Evolutionary conservation across 176 grass and related monocot genomes (phyloP), one percentile per base, ranked within the genome.

Genomic region (Otatea glauca): DNA sequence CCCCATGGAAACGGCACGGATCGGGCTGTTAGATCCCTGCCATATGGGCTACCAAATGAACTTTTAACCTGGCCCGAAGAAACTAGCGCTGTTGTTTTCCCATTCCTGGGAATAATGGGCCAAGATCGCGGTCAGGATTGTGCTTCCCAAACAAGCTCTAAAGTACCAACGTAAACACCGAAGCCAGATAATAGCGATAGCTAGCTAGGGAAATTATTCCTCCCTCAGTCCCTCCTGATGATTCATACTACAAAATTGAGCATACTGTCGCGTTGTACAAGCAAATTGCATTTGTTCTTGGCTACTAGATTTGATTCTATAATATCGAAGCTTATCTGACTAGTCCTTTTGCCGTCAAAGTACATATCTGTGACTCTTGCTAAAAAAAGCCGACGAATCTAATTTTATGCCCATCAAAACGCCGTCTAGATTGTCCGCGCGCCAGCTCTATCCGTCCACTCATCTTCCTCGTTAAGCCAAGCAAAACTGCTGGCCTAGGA

Each of bases 401-500:
- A 66, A 38, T 6, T 65, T 37, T 65, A 63, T 12, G 44, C 32
- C 0, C 7, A 67, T 7, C 15, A n/a, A 67, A 58, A 23, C 63
- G 50, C 14, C 32, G 61, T 32, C 48, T 41, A 8, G 3, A 13
- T 60, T n/a, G 7, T 65, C 84, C 16, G 21, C 12, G 20, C n/a
- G 43, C 43, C 84, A 72, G 67, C 54, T 79, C 24, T 21, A 1
- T 73, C 63, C 45, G 53, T 48, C 17, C 5, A 12, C 14, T 16
- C 41, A 39, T 51, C 58, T 73, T 74, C 58, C 60, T 14, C 43
- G 61, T 67, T 21, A 55, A 42, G 20, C 42, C 44, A 74, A 54
- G 32, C 84, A 63, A n/a, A 62, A 64, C 34, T 73, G 69, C 68
- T 80, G 68, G 47, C 70, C 48, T 37, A 45, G 18, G 70, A 5